Conservation (phyloP, 345 rosid species). For the Noccaea bulbosa region DNA sequence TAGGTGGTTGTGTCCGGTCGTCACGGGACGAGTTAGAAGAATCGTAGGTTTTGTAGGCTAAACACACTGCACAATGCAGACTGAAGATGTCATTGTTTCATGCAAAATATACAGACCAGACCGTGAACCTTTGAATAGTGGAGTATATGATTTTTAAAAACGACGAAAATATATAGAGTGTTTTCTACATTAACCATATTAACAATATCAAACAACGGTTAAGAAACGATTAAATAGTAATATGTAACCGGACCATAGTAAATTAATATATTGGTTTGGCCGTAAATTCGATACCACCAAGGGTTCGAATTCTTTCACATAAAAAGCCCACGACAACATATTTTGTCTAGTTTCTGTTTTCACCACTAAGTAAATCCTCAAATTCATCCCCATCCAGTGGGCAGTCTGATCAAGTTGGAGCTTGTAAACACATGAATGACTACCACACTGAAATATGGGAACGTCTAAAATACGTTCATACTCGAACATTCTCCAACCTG, state of each 20-base stretch:
- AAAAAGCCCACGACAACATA: neutral
- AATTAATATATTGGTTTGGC: neutral
- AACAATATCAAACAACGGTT: too few relatives aligned
- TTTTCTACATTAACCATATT: neutral
- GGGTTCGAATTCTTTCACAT: neutral
- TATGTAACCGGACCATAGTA: neutral
- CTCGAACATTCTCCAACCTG: too few relatives aligned
- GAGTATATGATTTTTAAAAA: neutral
- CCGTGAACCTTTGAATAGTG: neutral
- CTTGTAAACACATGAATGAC: too few relatives aligned
- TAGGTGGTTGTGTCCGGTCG: conserved; percentile 35
- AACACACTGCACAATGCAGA: conserved; percentile 30
- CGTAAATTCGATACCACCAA: neutral
- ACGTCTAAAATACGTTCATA: too few relatives aligned
- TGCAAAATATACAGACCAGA: conserved; percentile 20
- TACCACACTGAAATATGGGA: too few relatives aligned
- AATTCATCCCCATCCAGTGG: too few relatives aligned
- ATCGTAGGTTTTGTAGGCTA: conserved; percentile 37
- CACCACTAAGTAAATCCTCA: too few relatives aligned
- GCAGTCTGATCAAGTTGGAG: too few relatives aligned
- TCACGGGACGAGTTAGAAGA: conserved; percentile 38
- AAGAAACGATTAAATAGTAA: too few relatives aligned
- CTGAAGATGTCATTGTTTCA: conserved; percentile 27
- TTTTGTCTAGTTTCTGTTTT: too few relatives aligned
- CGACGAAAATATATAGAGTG: neutral